Conservation (phyloP, 768 basidiomycete genomes). For the Gloeopeniophorella convolvens region DNA sequence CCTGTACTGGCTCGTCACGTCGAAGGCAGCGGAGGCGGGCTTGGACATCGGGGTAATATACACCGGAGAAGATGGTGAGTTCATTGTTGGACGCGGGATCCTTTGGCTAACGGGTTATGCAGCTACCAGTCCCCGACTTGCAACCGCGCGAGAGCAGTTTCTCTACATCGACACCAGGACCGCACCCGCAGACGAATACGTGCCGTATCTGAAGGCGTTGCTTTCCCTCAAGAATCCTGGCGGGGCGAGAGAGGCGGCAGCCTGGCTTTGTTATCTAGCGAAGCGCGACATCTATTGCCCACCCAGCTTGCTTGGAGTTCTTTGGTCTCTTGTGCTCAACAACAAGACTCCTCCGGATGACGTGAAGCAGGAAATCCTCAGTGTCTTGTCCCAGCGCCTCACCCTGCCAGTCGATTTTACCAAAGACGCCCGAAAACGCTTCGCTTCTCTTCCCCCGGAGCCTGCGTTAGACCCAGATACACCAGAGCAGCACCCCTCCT, state of each 20-base stretch:
- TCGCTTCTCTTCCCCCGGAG: conserved; percentile 1
- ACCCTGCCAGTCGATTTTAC: conserved; percentile 19
- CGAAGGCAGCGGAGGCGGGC: conserved; percentile 17
- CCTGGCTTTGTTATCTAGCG: conserved; percentile 12
- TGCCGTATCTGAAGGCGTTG: conserved; percentile 7
- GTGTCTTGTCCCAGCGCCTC: conserved; percentile 32
- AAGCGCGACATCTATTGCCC: conserved; percentile 27
- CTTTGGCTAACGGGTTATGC: neutral
- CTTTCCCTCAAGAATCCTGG: conserved; percentile 7
- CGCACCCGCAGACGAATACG: neutral
- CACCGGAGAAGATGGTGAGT: conserved; percentile 10
- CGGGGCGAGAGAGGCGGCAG: neutral
- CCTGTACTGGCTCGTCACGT: conserved; percentile 57
- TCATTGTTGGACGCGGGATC: neutral
- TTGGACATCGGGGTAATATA: conserved; percentile 1
- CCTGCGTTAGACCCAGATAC: neutral
- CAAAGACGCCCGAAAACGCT: conserved; percentile 5
- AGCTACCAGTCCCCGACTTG: neutral
- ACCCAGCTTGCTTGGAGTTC: conserved; percentile 32
- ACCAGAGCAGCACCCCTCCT: conserved; percentile 7
- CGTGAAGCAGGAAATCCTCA: conserved; percentile 32
- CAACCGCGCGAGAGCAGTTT: conserved; percentile 7
- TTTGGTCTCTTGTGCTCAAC: conserved; percentile 36
- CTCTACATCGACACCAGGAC: conserved; percentile 15
- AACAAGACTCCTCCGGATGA: conserved; percentile 23